Percentiles rank a stretch among this genome's conserved stretches.
These are phyloP conservation scores for Ustilago lituana DNA, from an alignment of 1,284 basidiomycete genomes.

Conservation along the genomic window DNA sequence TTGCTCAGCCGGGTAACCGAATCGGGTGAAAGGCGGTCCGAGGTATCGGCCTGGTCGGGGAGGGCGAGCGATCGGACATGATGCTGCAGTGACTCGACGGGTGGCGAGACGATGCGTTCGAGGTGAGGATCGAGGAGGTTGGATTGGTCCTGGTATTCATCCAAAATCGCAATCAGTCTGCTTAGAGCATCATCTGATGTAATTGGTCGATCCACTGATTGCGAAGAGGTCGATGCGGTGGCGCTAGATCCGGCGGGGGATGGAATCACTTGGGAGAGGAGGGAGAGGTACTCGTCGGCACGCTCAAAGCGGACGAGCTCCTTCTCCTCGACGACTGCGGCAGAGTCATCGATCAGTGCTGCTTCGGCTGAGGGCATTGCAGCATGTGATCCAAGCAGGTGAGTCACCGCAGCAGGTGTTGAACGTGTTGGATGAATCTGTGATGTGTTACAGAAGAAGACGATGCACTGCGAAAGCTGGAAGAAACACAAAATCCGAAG, in stretches of 20 bases:
- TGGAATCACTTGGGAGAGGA: slow-evolving; percentile 22
- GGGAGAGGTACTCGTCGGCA: slow-evolving; percentile 41
- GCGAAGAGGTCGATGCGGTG: background rate
- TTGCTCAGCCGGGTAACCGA: slow-evolving; percentile 41
- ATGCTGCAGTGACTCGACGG: slow-evolving; percentile 70
- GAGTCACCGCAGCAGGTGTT: background rate
- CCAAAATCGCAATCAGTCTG: slow-evolving; percentile 69
- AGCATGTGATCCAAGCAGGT: background rate
- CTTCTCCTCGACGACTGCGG: slow-evolving; percentile 31
- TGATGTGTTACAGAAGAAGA: no score
- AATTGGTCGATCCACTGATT: background rate
- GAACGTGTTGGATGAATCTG: no score
- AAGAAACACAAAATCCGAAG: no score
- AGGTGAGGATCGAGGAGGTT: slow-evolving; percentile 95
- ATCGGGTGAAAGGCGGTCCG: background rate
- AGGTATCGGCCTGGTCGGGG: background rate
- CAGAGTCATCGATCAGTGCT: slow-evolving; percentile 11
- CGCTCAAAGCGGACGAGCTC: slow-evolving; percentile 52
- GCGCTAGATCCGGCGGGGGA: background rate
- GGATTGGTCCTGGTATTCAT: slow-evolving; percentile 85
- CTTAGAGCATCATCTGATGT: slow-evolving; percentile 9
- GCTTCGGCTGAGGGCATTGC: slow-evolving; percentile 10
- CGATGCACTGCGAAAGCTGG: no score
- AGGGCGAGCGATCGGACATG: slow-evolving; percentile 17
- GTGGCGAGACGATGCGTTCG: slow-evolving; percentile 81